Evolutionary conservation across 208 protist species (phyloP), one percentile per base, ranked within the genome.

Genomic region (Trypanosoma vivax): DNA sequence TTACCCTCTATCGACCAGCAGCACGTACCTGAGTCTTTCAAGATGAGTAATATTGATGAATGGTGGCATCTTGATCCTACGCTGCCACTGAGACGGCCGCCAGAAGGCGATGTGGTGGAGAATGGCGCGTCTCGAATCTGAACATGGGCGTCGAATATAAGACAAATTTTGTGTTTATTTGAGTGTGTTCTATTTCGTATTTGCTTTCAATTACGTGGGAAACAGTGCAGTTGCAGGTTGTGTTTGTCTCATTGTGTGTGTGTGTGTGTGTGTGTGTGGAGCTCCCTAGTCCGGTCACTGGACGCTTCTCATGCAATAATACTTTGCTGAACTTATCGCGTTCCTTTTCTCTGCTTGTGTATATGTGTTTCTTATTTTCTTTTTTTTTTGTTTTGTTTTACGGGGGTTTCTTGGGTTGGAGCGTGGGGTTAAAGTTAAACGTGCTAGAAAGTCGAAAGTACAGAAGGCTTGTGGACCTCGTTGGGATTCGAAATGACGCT

Each of bases 21-120:
- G 1, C 41, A 67, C 5, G 66, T 42, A 0, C 86, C 79, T 2
- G 49, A 35, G 10, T 70, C 75, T 24, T 90, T 85, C 40, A 93
- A 82, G 55, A 79, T 93, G 76, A 83, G 76, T 58, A 93, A 93
- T 55, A 76, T 76, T 11, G 73, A 86, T 30, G 62, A 79, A 48
- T 93, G 86, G 82, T 88, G 70, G 66, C 38, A 56, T 28, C 57
- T 89, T 34, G 73, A 90, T 50, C 71, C 81, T 2, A 34, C 39
- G 38, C 21, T 70, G 61, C 19, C 70, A 73, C 46, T 55, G 27
- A 46, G 23, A 39, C 28, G 27, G 49, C 30, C 56, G 23, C 7
- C 53, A 61, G 24, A 42, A 66, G 5, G 30, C 5, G 25, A 55
- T 85, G 41, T 38, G 43, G 19, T 41, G n/a, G n/a, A n/a, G n/a